Base-by-base conservation (phyloP, 331 rosid species). In the Spiraea crenata region DNA sequence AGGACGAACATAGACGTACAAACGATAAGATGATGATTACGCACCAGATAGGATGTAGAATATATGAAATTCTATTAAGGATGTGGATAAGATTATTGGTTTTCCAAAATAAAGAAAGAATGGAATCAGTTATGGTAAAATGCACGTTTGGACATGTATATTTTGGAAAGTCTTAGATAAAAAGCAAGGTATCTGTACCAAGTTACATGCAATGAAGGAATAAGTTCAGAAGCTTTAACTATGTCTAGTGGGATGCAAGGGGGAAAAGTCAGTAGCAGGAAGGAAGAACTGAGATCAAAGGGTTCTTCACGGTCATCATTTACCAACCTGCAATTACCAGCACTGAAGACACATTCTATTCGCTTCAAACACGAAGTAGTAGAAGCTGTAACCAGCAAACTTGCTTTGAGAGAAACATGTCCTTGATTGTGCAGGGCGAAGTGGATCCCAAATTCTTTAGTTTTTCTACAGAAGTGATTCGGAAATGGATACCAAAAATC, bases 131-230 rank as follows among this genome's bases (percentile, higher is more conserved):
- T 25, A 38, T 9, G 37, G 50, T 10, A 63, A 16, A 60, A 39
- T 16, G 47, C 65, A 60, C 20, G 34, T 0, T 62, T 62, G 14
- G 5, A 0, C 67, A 62, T 4, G 64, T 25, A 8, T 17, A 37
- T 8, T 51, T 8, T 40, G 25, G 16, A 54, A 69, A 54, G 40
- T 31, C 47, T 25, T 5, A 19, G 13, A 69, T 13, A 40, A 6
- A 15, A 25, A 56, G 42, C 55, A 69, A 69, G 64, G 74, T 54
- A 69, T 69, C 50, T 16, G 15, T 42, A 5, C 9, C 40, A 57
- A 44, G 56, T 57, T 46, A 45, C 46, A 70, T 56, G 65, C 65
- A 57, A 70, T 5, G 3, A 31, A 56, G 11, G 65, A 44, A 56
- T 31, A 69, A 69, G 54, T 25, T 69, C 52, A 14, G 25, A 13